These are phyloP conservation scores for Ustilago loliicola DNA, from an alignment of 1,284 basidiomycete species.

Conservation along the genomic window DNA sequence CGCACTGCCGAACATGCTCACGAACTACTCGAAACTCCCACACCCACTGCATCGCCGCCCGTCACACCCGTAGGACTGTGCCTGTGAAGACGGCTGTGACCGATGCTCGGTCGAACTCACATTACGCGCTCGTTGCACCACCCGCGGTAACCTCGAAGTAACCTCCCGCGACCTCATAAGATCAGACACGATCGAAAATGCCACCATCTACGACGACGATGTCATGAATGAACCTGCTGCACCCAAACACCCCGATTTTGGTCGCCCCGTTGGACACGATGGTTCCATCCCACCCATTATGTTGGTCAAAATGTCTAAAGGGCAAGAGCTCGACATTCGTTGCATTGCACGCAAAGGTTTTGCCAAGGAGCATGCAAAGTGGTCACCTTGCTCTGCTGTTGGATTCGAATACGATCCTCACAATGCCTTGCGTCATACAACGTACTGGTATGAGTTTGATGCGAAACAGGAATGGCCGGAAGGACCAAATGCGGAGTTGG, in stretches of 20 bases:
- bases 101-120: conserved; percentile 83
- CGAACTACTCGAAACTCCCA: background rate
- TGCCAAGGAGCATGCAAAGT: conserved; percentile 98
- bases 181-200: conserved; percentile 56
- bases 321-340: conserved; percentile 87
- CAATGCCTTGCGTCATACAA: conserved; percentile 95
- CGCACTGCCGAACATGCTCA: background rate
- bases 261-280: conserved; percentile 85
- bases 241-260: conserved; percentile 77
- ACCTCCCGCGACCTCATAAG: conserved; percentile 75
- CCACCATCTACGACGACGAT: conserved; percentile 54
- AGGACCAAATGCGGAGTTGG: conserved; percentile 63
- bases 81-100: conserved; percentile 81
- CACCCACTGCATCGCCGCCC: background rate
- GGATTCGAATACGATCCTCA: conserved; percentile 98
- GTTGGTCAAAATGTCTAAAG: conserved; percentile 91
- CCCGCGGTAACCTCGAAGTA: conserved; percentile 78
- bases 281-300: conserved; percentile 74
- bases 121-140: conserved; percentile 80
- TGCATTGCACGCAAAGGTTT: conserved; percentile 98
- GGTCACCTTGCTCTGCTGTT: conserved; percentile 95
- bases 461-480: conserved; percentile 69
- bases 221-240: conserved; percentile 50
- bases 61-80: conserved; percentile 79
- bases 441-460: conserved; percentile 87